A percentile compares a stretch with the other conserved stretches of the same genome.
Evolutionary conservation across 345 rosid species (phyloP).

Genomic region (Eucalyptus sideroxylon): DNA sequence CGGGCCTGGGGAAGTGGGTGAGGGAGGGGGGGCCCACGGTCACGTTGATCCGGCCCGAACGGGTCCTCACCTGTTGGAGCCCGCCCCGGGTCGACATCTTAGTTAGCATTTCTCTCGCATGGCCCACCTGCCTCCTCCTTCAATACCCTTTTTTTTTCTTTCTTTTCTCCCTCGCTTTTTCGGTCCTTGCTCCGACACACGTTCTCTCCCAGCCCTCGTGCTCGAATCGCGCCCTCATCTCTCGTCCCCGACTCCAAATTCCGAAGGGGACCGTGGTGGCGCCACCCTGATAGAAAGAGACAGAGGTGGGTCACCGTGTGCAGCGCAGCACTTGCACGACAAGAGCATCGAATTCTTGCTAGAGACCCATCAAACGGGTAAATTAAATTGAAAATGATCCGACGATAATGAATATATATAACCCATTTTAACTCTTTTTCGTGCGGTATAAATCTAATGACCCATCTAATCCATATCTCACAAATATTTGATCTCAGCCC

Average conservation of each 20-base stretch:
- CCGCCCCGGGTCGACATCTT: not conserved
- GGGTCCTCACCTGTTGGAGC: not conserved
- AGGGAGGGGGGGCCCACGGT: not conserved
- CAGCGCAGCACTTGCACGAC: not conserved
- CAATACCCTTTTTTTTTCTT: no score
- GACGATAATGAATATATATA: no score
- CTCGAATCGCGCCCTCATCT: not conserved
- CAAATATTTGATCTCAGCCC: rapidly evolving
- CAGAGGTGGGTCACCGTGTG: not conserved
- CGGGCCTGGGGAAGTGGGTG: not conserved
- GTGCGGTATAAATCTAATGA: no score
- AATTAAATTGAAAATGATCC: no score
- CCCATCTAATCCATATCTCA: rapidly evolving
- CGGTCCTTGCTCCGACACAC: not conserved
- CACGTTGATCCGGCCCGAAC: not conserved
- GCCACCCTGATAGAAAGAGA: not conserved
- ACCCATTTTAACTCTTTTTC: no score
- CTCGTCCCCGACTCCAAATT: no score
- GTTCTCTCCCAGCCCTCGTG: not conserved
- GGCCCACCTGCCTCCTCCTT: not conserved
- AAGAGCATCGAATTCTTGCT: not conserved
- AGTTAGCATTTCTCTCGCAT: not conserved
- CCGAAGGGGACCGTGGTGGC: not conserved
- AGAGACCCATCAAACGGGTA: rapidly evolving
- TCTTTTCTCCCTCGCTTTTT: not conserved